These are phyloP conservation scores for Saccharomyces pastorianus DNA, from an alignment of 1,139 yeast genomes.

Conservation along the genomic window DNA sequence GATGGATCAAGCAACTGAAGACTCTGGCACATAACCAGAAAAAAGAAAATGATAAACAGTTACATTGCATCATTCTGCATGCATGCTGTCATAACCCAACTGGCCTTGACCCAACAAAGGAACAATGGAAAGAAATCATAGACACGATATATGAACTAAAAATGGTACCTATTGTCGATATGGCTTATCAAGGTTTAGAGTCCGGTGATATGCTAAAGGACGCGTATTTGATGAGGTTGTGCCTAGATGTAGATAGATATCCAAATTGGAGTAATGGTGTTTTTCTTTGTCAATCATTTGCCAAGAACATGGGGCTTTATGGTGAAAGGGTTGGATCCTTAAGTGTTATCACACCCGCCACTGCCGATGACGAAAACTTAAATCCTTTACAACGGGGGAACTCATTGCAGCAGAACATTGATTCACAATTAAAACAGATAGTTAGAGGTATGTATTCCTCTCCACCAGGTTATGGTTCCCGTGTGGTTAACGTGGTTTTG, in stretches of 20 bases:
- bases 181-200: slow-evolving; percentile 93
- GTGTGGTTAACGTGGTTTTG: slow-evolving; percentile 72
- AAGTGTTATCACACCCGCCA: slow-evolving; percentile 39
- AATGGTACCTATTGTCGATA: slow-evolving; percentile 72
- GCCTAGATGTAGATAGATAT: slow-evolving; percentile 28
- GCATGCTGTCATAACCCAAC: slow-evolving; percentile 98
- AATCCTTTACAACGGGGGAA: slow-evolving; percentile 7
- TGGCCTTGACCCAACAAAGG: slow-evolving; percentile 76
- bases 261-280: slow-evolving; percentile 37
- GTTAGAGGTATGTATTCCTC: slow-evolving; percentile 86
- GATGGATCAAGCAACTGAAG: slow-evolving; percentile 37
- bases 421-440: slow-evolving; percentile 64
- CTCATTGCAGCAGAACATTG: slow-evolving; percentile 37
- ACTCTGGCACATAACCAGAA: slow-evolving; percentile 37
- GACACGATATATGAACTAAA: slow-evolving; percentile 47
- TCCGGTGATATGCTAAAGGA: slow-evolving; percentile 55
- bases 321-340: slow-evolving; percentile 96
- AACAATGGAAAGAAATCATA: slow-evolving; percentile 71
- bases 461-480: slow-evolving; percentile 92
- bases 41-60: slow-evolving; percentile 47
- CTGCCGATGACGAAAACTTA: background rate
- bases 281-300: slow-evolving; percentile 82
- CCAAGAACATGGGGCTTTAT: slow-evolving; percentile 94
- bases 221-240: slow-evolving; percentile 39
- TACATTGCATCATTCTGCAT: slow-evolving; percentile 60